A percentile compares a stretch with the other conserved stretches of the same genome.
Conservation (phyloP, 2,329 filamentous ascomycete genomes). For the Beauveria brongniartii region DNA sequence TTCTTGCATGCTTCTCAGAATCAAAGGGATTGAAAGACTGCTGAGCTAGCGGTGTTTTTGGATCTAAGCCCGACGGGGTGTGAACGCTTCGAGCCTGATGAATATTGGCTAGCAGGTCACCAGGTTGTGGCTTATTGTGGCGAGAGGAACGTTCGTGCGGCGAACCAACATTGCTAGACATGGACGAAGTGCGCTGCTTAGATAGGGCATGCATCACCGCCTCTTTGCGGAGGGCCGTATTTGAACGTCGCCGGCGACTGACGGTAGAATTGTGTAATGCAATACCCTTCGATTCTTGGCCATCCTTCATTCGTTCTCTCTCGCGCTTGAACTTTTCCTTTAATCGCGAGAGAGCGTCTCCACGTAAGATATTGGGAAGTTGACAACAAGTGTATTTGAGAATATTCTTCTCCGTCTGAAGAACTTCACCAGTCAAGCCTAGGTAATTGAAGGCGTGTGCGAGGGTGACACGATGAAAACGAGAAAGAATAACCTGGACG, state of each 20-base stretch:
- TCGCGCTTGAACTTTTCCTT: conserved; percentile 91
- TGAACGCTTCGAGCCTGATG: conserved; percentile 58
- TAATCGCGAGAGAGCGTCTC: conserved; percentile 70
- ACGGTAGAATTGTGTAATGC: conserved; percentile 76
- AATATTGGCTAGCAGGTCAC: conserved; percentile 73
- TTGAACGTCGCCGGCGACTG: conserved; percentile 62
- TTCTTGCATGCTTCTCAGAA: conserved; percentile 40
- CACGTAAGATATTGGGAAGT: conserved; percentile 81
- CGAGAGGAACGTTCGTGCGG: conserved; percentile 33
- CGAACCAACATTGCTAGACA: conserved; percentile 32
- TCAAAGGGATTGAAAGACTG: conserved; percentile 49
- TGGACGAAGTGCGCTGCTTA: conserved; percentile 37
- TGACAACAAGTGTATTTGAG: conserved; percentile 87
- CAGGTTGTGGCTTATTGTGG: conserved; percentile 52
- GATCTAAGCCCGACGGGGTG: conserved; percentile 24
- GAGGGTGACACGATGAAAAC: conserved; percentile 88
- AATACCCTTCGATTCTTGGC: conserved; percentile 81
- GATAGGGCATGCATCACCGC: conserved; percentile 62
- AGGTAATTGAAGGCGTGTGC: conserved; percentile 93
- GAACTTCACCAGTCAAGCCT: conserved; percentile 81
- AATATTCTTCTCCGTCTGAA: conserved; percentile 90
- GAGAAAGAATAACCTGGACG: conserved; percentile 91
- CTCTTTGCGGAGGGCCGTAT: conserved; percentile 69
- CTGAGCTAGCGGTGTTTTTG: conserved; percentile 39
- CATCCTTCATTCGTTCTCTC: conserved; percentile 68